Conservation (phyloP, 768 basidiomycete species). For the Leccinum boreale region DNA sequence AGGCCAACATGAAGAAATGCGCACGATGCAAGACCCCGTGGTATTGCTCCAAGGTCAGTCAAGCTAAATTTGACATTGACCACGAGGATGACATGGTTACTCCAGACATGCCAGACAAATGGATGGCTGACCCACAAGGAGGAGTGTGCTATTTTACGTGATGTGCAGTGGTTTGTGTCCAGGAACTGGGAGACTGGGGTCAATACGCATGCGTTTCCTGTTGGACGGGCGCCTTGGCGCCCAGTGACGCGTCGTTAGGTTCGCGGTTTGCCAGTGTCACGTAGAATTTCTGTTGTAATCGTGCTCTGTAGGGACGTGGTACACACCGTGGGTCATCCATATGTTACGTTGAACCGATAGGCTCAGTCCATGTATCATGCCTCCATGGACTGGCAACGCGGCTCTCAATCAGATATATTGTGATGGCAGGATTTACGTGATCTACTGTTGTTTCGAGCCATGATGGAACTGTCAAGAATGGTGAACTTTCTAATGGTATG, state of each 20-base stretch:
- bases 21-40: slow-evolving; percentile 26
- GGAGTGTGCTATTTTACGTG: slow-evolving; percentile 22
- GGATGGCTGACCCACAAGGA: slow-evolving; percentile 24
- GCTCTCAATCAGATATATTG: slow-evolving; percentile 10
- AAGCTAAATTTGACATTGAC: not conserved
- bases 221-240: slow-evolving; percentile 15
- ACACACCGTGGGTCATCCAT: slow-evolving; percentile 1
- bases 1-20: slow-evolving; percentile 21
- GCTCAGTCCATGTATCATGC: not conserved
- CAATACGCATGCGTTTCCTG: slow-evolving; percentile 19
- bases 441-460: slow-evolving; percentile 24
- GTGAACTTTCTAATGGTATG: slow-evolving; percentile 4
- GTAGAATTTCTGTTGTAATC: not conserved
- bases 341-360: not conserved
- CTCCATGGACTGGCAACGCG: not conserved
- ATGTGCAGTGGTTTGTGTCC: slow-evolving; percentile 29
- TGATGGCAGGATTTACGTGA: not conserved
- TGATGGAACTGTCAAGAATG: slow-evolving; percentile 27
- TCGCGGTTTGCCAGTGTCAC: not conserved
- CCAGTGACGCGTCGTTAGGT: slow-evolving; percentile 6
- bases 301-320: not conserved
- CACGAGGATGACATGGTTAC: slow-evolving; percentile 3
- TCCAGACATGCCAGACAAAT: slow-evolving; percentile 21
- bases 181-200: slow-evolving; percentile 25
- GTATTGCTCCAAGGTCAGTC: slow-evolving; percentile 30